Base-by-base conservation (phyloP, 345 rosid genomes). In the Chamaenerion angustifolium region DNA sequence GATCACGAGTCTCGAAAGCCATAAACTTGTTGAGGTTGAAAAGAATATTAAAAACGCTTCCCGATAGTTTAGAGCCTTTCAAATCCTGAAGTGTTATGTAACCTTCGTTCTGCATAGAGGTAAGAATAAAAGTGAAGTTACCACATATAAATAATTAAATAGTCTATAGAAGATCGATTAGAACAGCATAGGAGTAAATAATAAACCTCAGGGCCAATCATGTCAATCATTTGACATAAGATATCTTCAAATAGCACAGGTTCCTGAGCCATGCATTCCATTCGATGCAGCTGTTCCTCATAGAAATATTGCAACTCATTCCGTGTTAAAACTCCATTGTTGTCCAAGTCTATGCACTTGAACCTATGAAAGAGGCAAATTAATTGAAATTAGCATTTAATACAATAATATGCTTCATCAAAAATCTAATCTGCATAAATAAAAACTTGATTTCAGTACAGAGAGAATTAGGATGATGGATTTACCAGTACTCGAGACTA, bases 251-350 rank as follows among this genome's bases (percentile, higher is more conserved):
- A 85, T 41, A 89, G 74, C 41, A 89, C 97, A 11, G 95, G 94
- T 61, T 89, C 97, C 64, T 89, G 97, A 2, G 90, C 95, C 97
- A 89, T 81, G 71, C 97, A 89, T 60, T 89, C 97, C 97, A 89
- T 89, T 58, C 97, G 85, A 73, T 89, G 97, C 63, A 89, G 67
- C 61, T 89, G 95, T 68, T 89, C 97, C 63, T 89, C 97, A 52
- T 89, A 89, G 68, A 83, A 87, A 77, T 80, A 87, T 54, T 87
- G 95, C 70, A 87, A 74, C 62, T 87, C 95, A 50, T 83, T 87
- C 48, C 85, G 74, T 1, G 95, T 85, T 57, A 89, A 52, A 62
- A 85, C 62, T 63, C 94, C 94, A 68, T 89, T 89, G 43, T 82
- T 90, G 74, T 89, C 97, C 80, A 89, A 77, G 77, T 89, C 97